phyloP scores from a whole-genome alignment of 352 stramenopile genomes.

The Pythium dissimile region DNA sequence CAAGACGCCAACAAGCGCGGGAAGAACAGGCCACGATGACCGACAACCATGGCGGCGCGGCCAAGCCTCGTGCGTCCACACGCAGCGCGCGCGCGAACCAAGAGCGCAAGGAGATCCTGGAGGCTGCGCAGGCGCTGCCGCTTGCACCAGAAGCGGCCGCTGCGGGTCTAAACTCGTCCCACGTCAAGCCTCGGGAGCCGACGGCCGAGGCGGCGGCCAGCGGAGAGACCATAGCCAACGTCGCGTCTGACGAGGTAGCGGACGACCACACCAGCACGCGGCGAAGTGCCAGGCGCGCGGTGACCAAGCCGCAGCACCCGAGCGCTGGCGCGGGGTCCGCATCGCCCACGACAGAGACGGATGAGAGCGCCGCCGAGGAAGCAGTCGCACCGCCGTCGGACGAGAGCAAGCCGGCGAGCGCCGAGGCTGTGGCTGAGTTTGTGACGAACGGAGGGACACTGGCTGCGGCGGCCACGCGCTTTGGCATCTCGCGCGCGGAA shows the following conservation, averaged over 20 bases:
- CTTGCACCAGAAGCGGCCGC: neutral
- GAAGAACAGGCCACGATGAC: constrained; percentile 8
- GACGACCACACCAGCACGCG: neutral
- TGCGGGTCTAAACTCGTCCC: neutral
- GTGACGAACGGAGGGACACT: constrained; percentile 25
- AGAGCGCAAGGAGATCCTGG: constrained; percentile 18
- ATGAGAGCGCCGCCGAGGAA: neutral
- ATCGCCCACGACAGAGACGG: neutral
- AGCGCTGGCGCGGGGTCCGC: neutral
- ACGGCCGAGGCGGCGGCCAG: neutral
- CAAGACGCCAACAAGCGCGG: constrained; percentile 11
- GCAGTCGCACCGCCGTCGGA: neutral
- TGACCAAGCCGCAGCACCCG: neutral
- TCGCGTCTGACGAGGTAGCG: neutral
- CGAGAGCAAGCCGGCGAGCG: neutral
- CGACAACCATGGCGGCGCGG: constrained; percentile 1
- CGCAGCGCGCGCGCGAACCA: constrained; percentile 19
- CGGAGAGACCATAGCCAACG: neutral
- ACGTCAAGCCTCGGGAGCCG: neutral
- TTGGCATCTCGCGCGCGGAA: constrained; percentile 27
- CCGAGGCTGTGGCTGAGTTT: constrained; percentile 14
- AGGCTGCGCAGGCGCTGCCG: constrained; percentile 3
- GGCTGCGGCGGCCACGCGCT: constrained; percentile 22
- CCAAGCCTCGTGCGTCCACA: constrained; percentile 16
- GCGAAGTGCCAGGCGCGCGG: constrained; percentile 5